These are phyloP conservation scores for Kwoniella botswanensis DNA, from an alignment of 768 basidiomycete species.

Conservation along the genomic window DNA sequence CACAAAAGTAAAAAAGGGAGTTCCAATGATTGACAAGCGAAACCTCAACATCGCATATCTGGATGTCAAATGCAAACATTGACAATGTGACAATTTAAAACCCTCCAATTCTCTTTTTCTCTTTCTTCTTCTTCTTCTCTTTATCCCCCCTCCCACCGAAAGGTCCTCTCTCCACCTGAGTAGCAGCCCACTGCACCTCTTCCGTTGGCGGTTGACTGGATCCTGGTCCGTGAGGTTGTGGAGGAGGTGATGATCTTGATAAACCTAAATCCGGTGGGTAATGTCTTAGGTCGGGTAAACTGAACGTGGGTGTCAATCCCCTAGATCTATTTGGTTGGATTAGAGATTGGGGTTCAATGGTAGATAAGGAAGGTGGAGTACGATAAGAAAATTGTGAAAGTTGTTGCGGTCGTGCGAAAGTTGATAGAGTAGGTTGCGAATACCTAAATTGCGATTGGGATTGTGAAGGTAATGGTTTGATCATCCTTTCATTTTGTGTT, in stretches of 20 bases:
- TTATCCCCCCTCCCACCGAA: slow-evolving; percentile 43
- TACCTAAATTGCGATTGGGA: neutral
- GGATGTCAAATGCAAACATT: neutral
- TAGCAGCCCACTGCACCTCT: slow-evolving; percentile 15
- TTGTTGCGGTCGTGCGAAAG: neutral
- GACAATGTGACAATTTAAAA: slow-evolving; percentile 22
- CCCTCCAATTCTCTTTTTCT: slow-evolving; percentile 45
- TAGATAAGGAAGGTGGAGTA: neutral
- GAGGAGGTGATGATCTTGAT: slow-evolving; percentile 15
- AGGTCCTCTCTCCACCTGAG: slow-evolving; percentile 45
- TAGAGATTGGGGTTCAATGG: slow-evolving; percentile 6
- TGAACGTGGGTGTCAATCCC: neutral
- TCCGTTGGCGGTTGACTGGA: slow-evolving; percentile 11
- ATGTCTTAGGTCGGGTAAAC: neutral
- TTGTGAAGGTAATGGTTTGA: slow-evolving; percentile 27
- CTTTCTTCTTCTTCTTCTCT: slow-evolving; percentile 35
- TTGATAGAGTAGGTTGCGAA: slow-evolving; percentile 7
- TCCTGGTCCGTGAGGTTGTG: neutral
- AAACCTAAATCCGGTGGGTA: neutral
- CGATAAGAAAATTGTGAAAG: neutral
- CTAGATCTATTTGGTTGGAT: neutral
- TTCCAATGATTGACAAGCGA: neutral
- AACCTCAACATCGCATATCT: neutral
- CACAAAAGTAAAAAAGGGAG: neutral
- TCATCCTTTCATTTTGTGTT: slow-evolving; percentile 11